Percentiles rank a stretch among this genome's conserved stretches.
phyloP scores from a whole-genome alignment of 345 rosid species.

The Brassica cretica region DNA sequence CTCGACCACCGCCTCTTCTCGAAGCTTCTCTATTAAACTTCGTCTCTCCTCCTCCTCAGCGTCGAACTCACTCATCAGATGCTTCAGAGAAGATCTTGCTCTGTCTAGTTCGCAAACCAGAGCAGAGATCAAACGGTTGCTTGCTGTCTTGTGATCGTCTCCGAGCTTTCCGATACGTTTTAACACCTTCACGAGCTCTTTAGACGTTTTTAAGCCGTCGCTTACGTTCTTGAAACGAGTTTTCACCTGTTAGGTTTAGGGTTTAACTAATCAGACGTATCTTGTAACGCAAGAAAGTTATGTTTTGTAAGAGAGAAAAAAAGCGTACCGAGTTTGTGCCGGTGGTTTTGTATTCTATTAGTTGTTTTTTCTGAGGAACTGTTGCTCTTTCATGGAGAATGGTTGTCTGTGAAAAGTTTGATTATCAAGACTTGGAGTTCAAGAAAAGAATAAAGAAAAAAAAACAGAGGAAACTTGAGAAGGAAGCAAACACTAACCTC shows the following conservation, averaged over 20 bases:
- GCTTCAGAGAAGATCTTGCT: slow-evolving; percentile 57
- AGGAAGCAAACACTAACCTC: slow-evolving; percentile 46
- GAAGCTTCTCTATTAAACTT: slow-evolving; percentile 54
- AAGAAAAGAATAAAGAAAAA: neutral
- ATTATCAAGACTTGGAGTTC: neutral
- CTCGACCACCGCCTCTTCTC: slow-evolving; percentile 74
- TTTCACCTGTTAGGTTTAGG: slow-evolving; percentile 53
- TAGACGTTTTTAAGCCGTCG: slow-evolving; percentile 64
- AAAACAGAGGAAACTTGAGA: slow-evolving; percentile 11
- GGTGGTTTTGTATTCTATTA: slow-evolving; percentile 21
- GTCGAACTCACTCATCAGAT: slow-evolving; percentile 50
- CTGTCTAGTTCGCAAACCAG: slow-evolving; percentile 60
- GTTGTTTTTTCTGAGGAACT: neutral
- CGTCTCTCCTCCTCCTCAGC: slow-evolving; percentile 62
- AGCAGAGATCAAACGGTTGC: slow-evolving; percentile 62
- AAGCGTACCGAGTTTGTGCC: slow-evolving; percentile 26
- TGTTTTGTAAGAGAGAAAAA: neutral
- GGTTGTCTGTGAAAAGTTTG: slow-evolving; percentile 3
- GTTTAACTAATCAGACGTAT: neutral
- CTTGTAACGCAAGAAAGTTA: slow-evolving; percentile 6
- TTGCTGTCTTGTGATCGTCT: slow-evolving; percentile 53
- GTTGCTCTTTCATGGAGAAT: neutral
- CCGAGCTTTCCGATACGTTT: slow-evolving; percentile 57
- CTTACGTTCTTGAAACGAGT: slow-evolving; percentile 59
- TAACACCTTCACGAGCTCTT: slow-evolving; percentile 75